These are phyloP conservation scores for Backusella macrospora DNA, from an alignment of 192 early-diverging fungal genomes.

Conservation along the genomic window DNA sequence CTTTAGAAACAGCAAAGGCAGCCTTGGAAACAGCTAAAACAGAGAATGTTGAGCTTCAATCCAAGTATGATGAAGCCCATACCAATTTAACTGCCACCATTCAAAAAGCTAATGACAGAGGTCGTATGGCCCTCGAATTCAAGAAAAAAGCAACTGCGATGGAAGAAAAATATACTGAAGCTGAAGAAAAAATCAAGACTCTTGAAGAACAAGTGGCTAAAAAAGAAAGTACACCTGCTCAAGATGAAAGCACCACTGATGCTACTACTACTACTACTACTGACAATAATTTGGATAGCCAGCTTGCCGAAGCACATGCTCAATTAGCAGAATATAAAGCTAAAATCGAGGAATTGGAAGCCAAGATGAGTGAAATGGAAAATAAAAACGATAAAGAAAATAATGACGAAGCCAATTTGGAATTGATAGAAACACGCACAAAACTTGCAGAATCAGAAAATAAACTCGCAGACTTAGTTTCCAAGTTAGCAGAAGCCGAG, in stretches of 20 bases:
- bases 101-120: background rate
- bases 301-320: background rate
- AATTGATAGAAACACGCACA: background rate
- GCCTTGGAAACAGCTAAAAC: background rate
- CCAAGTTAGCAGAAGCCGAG: background rate
- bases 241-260: background rate
- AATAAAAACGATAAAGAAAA: background rate
- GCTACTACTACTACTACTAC: no score
- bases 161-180: background rate
- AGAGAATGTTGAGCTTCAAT: background rate
- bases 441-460: background rate
- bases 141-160: background rate
- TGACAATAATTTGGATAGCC: background rate
- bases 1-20: background rate
- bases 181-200: background rate
- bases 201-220: background rate
- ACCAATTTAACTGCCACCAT: background rate
- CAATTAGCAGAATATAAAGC: constrained; percentile 4
- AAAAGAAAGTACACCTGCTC: background rate
- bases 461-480: background rate
- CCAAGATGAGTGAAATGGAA: background rate
- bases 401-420: background rate
- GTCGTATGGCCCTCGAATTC: background rate
- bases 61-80: background rate
- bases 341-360: background rate